phyloP scores from a whole-genome alignment of 2,329 filamentous ascomycete species.

The Pseudocercospora vitis region DNA sequence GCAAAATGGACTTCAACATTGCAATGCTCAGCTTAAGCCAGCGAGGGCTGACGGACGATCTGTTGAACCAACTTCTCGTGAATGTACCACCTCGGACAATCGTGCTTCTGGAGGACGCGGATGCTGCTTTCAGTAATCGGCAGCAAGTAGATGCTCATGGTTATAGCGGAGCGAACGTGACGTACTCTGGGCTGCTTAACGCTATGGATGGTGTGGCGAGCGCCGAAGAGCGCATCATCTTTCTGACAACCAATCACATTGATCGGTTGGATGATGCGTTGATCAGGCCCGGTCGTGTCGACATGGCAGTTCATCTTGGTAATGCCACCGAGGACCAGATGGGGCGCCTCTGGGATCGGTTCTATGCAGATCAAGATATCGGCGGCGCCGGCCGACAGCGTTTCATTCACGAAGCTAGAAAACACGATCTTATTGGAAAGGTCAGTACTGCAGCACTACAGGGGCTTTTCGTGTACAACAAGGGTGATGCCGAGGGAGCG shows the following conservation, averaged over 20 bases:
- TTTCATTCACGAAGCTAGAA: conserved; percentile 70
- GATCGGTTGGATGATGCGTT: conserved; percentile 86
- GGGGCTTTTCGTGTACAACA: conserved; percentile 93
- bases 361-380: conserved; percentile 79
- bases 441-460: conserved; percentile 90
- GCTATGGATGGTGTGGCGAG: conserved; percentile 82
- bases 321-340: conserved; percentile 86
- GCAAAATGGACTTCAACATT: conserved; percentile 88
- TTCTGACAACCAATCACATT: conserved; percentile 92
- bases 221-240: conserved; percentile 88
- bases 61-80: conserved; percentile 79
- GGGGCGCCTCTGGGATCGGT: conserved; percentile 84
- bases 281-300: conserved; percentile 86
- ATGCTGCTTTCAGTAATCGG: conserved; percentile 84
- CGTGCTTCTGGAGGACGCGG: conserved; percentile 83
- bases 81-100: conserved; percentile 81
- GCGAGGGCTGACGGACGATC: conserved; percentile 83
- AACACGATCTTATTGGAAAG: conserved; percentile 68
- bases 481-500: conserved; percentile 83
- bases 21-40: conserved; percentile 91
- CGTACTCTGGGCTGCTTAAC: conserved; percentile 82
- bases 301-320: conserved; percentile 87
- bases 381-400: conserved; percentile 61
- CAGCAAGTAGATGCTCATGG: conserved; percentile 76
- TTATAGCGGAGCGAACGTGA: conserved; percentile 83